Base-by-base conservation (phyloP, 2,329 filamentous ascomycete species). In the Colletotrichum sp. region DNA sequence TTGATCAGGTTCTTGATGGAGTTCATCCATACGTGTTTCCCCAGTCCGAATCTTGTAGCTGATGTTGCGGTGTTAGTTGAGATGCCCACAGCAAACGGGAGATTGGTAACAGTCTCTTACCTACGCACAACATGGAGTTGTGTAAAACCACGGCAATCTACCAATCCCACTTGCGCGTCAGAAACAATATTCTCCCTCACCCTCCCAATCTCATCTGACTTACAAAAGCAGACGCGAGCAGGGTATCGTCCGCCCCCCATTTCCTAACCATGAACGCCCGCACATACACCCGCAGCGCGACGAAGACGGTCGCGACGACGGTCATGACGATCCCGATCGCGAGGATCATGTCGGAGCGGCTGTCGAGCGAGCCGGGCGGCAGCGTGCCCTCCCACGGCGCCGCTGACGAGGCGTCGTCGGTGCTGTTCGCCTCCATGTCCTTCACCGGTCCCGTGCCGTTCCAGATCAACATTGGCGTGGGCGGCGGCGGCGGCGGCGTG, bases 231-330 rank as follows among this genome's bases (percentile, higher is more conserved):
- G 48, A 64, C 8, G 32, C 30, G 13, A 76, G 56, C 10, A 76
- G 13, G 8, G 70, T 73, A 60, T 82, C 82, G 16, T 83, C 81
- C 5, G 73, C 64, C 2, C 82, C 80, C 62, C 81, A 77, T 62
- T 79, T 78, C 26, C 77, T 77, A 4, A 82, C 72, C 18, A 82
- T 34, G 16, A 80, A 69, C 15, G 77, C 76, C 30, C 82, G 66
- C n/a, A 79, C 80, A 62, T 79, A 82, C 26, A 80, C 52, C 8
- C 76, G 62, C 6, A 77, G 38, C 8, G 32, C 56, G 5, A 64
- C 26, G 24, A 70, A 64, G 2, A 66, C 32, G 15, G 67, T 8
- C 9, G 70, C 38, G 5, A 74, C 32, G 6, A 32, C 32, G 4
- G 71, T 21, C 24, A 67, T 26, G 28, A 26, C 7, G n/a, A 68